Evolutionary conservation across 176 grass and related monocot genomes (phyloP), one percentile per base, ranked within the genome.

Genomic region (Carex parvula): DNA sequence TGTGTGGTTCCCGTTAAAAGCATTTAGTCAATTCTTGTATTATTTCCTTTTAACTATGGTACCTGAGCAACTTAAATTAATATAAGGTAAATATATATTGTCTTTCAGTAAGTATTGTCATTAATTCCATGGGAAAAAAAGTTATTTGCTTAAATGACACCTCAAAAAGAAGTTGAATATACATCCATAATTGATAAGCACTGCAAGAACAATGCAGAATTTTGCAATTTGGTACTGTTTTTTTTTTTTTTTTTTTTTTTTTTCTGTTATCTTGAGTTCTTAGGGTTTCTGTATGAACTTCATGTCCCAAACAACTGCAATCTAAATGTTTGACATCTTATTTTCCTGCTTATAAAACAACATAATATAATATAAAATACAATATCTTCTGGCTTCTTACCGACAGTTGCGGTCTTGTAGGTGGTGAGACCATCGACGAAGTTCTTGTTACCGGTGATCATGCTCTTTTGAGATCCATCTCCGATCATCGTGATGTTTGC

Each of bases 391-490:
- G 5, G 26, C 20, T 79, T 64, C 90, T 87, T 88, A 96, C 93
- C 85, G 56, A 97, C 90, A 20, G 94, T 97, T 78, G 94, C 91
- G 0, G 89, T 85, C 71, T 91, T 93, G 89, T 90, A 97, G 59
- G 94, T 97, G 8, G 89, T 97, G 84, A 86, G 1, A 22, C 94
- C 91, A 65, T 97, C 94, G 6, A 83, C 10, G 58, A 81, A 91
- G 89, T 91, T 97, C 89, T 87, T 93, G 79, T 68, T 97, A 35
- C 94, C 91, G 6, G 91, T 85, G 77, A 97, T 60, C 58, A 97
- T 11, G 7, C 87, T 87, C 83, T 93, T 97, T 84, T 79, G 76
- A 10, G 94, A 56, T 53, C 94, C 91, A 26, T 97, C 94, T 17
- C 91, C 94, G 33, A 80, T 74, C 18, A 97, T 18, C 1, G 94